These are phyloP conservation scores for Triticum urartu DNA, from an alignment of 176 grass and related monocot species.

Conservation along the genomic window DNA sequence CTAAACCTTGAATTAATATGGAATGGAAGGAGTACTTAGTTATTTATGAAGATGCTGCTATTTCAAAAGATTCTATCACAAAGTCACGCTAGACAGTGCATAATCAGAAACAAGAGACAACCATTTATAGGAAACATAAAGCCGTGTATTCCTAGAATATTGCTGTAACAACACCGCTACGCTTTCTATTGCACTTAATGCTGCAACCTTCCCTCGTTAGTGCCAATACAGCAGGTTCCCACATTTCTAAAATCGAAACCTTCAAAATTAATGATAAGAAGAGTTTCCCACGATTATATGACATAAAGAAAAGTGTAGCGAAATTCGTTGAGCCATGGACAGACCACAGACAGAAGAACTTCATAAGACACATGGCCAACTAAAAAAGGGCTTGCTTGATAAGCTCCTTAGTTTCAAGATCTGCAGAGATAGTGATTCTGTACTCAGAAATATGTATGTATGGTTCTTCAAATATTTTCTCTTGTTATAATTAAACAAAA, in stretches of 20 bases:
- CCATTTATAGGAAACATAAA: slow-evolving; percentile 43
- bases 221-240: slow-evolving; percentile 78
- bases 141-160: slow-evolving; percentile 66
- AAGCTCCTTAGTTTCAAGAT: no score
- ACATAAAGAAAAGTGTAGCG: neutral
- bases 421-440: no score
- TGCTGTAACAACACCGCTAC: slow-evolving; percentile 60
- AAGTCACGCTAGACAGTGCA: no score
- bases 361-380: no score
- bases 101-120: neutral
- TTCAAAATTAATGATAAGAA: slow-evolving; percentile 24
- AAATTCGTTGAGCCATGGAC: neutral
- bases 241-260: slow-evolving; percentile 75
- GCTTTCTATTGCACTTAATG: slow-evolving; percentile 68
- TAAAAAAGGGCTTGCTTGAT: no score
- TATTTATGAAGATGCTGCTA: neutral
- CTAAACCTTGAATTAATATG: no score
- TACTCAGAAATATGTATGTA: no score
- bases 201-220: slow-evolving; percentile 87
- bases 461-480: no score
- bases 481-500: no score
- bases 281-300: slow-evolving; percentile 7
- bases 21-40: neutral
- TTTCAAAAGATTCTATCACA: neutral
- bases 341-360: neutral